These are phyloP conservation scores for Macroventuria anomochaeta DNA, from an alignment of 2,329 filamentous ascomycete species.

Conservation along the genomic window DNA sequence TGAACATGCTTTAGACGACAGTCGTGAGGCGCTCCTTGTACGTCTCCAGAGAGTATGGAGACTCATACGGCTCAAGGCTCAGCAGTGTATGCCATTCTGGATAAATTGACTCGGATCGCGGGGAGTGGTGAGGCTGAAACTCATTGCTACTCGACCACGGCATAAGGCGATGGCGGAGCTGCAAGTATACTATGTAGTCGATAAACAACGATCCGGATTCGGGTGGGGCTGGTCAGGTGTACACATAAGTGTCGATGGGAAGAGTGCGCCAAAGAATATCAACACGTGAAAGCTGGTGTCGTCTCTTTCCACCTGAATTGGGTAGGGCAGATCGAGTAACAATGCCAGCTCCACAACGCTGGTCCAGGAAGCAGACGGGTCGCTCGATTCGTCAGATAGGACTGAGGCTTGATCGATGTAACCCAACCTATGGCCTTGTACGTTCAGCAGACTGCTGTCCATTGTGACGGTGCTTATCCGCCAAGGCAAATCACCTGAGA, in stretches of 20 bases:
- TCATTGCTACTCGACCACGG: conserved; percentile 35
- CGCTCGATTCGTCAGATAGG: conserved; percentile 23
- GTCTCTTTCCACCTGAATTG: conserved; percentile 4
- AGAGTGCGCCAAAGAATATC: conserved; percentile 35
- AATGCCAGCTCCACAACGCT: conserved; percentile 31
- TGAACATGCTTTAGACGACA: conserved; percentile 35
- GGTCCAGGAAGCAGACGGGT: conserved; percentile 30
- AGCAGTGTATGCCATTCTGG: conserved; percentile 38
- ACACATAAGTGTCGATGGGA: conserved; percentile 33
- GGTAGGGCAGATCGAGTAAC: conserved; percentile 28
- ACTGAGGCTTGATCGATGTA: conserved; percentile 22
- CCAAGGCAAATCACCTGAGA: conserved; percentile 24
- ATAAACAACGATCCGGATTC: conserved; percentile 30
- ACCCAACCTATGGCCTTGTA: conserved; percentile 30
- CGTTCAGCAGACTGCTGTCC: conserved; percentile 24
- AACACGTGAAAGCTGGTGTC: conserved; percentile 24
- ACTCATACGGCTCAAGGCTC: conserved; percentile 25
- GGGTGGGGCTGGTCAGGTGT: conserved; percentile 27
- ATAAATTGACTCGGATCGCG: conserved; percentile 33
- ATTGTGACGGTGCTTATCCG: conserved; percentile 17
- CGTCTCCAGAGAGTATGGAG: conserved; percentile 20
- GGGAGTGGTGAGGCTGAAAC: conserved; percentile 37
- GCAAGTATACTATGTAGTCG: conserved; percentile 38
- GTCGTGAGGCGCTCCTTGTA: conserved; percentile 29
- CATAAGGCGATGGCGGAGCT: conserved; percentile 34